phyloP scores from a whole-genome alignment of 768 basidiomycete species.

The Serpula lacrymans region DNA sequence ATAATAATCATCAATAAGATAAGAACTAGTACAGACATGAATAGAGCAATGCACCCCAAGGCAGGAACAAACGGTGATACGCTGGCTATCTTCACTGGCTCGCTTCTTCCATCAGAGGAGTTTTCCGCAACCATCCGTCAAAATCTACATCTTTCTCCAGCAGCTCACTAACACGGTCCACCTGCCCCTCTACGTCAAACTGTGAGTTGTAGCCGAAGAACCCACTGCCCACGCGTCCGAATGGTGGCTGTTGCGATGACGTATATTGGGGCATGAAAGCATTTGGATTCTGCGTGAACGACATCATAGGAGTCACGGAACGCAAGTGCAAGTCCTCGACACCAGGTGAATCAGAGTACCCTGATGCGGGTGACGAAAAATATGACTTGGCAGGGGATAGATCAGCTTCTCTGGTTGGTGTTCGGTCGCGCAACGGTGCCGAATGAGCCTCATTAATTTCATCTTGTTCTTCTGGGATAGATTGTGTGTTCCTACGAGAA shows the following conservation, averaged over 20 bases:
- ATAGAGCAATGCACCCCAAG: constrained; percentile 13
- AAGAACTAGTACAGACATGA: background rate
- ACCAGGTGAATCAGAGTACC: constrained; percentile 20
- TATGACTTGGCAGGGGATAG: constrained; percentile 33
- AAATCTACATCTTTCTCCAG: constrained; percentile 59
- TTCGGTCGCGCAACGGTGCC: too few species aligned
- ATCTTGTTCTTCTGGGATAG: constrained; percentile 7
- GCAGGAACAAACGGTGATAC: background rate
- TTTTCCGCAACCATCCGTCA: constrained; percentile 47
- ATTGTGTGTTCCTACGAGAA: constrained; percentile 23
- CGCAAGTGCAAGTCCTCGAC: constrained; percentile 24
- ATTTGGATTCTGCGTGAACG: constrained; percentile 32
- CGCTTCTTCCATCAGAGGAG: constrained; percentile 27
- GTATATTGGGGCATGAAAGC: constrained; percentile 34
- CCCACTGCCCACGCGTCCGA: constrained; percentile 20
- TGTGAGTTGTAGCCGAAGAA: constrained; percentile 51
- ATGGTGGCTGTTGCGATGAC: constrained; percentile 30
- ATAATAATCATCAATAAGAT: constrained; percentile 15
- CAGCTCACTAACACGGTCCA: constrained; percentile 50
- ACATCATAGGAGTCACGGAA: constrained; percentile 30
- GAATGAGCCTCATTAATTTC: constrained; percentile 6
- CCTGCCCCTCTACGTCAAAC: constrained; percentile 53
- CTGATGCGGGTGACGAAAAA: constrained; percentile 37
- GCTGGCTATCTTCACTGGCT: background rate
- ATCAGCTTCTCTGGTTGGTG: too few species aligned